Evolutionary conservation across 768 basidiomycete species (phyloP), one percentile per base, ranked within the genome.

Genomic region (Phallus indusiatus): DNA sequence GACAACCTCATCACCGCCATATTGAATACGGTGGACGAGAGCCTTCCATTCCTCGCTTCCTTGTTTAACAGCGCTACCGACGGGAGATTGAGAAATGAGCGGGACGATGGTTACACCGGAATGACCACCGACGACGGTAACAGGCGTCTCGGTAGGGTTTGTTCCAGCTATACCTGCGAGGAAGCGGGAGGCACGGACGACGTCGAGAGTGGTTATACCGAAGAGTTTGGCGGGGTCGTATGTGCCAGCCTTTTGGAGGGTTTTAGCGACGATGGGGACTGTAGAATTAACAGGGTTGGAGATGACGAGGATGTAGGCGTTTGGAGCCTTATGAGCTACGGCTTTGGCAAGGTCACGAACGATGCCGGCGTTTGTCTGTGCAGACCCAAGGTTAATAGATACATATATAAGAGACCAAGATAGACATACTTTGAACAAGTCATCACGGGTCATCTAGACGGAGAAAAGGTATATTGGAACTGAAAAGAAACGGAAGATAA

Each of bases 211-310:
- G 69, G 95, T 97, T 63, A 99, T 88, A 81, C 95, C 96, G 72
- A 96, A 98, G 67, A 98, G 72, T 65, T 81, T 88, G 61, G 77
- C 76, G 57, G 93, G 91, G 78, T 99, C 84, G 76, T 88, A 97
- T 61, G 90, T 90, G 62, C 94, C 94, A 12, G 88, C 88, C 72
- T 93, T 90, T 75, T 89, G 83, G 71, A 96, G 86, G 60, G 89
- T 88, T 65, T 85, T 81, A 49, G 94, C 93, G 65, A 96, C 94
- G 67, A 99, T 96, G 67, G 96, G 95, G 61, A 98, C 96, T 62
- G 96, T 97, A 54, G 88, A 90, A 80, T 91, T 93, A 79, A 96
- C 95, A 56, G 95, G 95, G 85, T 99, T 99, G 67, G 94, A 95
- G 74, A 99, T 99, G 75, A 98, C 86, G 65, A 93, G 84, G 68